Percentiles rank a stretch among this genome's conserved stretches.
Conservation (phyloP, 2,329 filamentous ascomycete species). For the Colletotrichum siamense region DNA sequence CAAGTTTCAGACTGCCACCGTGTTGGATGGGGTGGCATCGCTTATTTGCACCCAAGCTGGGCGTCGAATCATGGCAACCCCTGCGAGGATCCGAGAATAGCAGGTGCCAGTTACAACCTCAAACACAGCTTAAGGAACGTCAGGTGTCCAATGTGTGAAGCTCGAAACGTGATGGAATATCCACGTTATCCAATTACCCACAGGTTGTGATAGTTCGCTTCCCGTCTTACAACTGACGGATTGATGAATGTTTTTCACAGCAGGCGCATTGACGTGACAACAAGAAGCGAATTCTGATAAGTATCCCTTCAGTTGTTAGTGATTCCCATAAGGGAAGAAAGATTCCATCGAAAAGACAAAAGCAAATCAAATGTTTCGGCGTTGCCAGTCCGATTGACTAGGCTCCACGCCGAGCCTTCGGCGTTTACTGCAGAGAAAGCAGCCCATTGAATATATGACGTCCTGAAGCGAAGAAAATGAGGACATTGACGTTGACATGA, state of each 20-base stretch:
- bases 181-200: rapidly evolving
- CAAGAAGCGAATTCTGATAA: not conserved
- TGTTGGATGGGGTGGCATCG: not conserved
- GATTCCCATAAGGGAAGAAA: no score
- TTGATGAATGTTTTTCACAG: not conserved
- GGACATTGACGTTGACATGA: not conserved
- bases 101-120: not conserved
- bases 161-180: not conserved
- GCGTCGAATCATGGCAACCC: not conserved
- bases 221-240: not conserved
- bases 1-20: not conserved
- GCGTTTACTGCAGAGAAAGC: not conserved
- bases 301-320: rapidly evolving
- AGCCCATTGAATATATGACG: not conserved
- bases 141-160: not conserved
- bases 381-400: not conserved
- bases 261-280: not conserved
- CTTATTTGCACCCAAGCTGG: not conserved
- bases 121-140: not conserved
- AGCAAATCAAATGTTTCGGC: not conserved
- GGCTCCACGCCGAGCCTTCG: not conserved
- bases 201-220: not conserved
- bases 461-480: not conserved
- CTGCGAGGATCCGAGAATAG: not conserved
- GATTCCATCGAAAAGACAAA: not conserved